phyloP scores from a whole-genome alignment of 768 basidiomycete species.

The Lactarius hengduanensis region DNA sequence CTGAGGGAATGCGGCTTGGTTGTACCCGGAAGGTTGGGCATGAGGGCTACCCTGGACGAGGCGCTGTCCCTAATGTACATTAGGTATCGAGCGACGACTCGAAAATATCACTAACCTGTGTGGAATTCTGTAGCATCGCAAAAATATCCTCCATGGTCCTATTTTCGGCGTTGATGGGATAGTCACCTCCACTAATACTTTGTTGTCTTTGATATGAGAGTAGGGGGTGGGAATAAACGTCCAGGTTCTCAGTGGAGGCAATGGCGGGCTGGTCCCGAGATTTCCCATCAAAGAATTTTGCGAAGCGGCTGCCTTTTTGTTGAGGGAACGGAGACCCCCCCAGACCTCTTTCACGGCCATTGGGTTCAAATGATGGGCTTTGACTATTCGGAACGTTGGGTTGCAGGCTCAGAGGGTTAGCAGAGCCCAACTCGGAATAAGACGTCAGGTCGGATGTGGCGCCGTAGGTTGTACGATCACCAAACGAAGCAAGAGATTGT shows the following conservation, averaged over 20 bases:
- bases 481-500: conserved; percentile 22
- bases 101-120: conserved; percentile 52
- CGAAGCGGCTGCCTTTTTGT: conserved; percentile 78
- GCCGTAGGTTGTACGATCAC: conserved; percentile 20
- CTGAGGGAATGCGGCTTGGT: conserved; percentile 32
- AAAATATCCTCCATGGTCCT: conserved; percentile 78
- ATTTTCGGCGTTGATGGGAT: conserved; percentile 45
- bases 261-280: conserved; percentile 43
- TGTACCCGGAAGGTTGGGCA: conserved; percentile 30
- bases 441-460: conserved; percentile 7
- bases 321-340: conserved; percentile 47
- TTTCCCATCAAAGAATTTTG: conserved; percentile 85
- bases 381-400: conserved; percentile 23
- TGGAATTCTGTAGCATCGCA: conserved; percentile 74
- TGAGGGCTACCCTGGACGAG: conserved; percentile 25
- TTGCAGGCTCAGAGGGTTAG: conserved; percentile 16
- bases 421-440: conserved; percentile 20
- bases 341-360: conserved; percentile 26
- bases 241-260: conserved; percentile 39
- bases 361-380: conserved; percentile 28
- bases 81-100: conserved; percentile 28
- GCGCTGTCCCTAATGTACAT: conserved; percentile 24
- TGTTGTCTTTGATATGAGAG: conserved; percentile 41
- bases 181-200: conserved; percentile 43
- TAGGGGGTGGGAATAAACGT: conserved; percentile 46